Conservation (phyloP, 176 grass and related monocot genomes). For the Triticum monococcum region DNA sequence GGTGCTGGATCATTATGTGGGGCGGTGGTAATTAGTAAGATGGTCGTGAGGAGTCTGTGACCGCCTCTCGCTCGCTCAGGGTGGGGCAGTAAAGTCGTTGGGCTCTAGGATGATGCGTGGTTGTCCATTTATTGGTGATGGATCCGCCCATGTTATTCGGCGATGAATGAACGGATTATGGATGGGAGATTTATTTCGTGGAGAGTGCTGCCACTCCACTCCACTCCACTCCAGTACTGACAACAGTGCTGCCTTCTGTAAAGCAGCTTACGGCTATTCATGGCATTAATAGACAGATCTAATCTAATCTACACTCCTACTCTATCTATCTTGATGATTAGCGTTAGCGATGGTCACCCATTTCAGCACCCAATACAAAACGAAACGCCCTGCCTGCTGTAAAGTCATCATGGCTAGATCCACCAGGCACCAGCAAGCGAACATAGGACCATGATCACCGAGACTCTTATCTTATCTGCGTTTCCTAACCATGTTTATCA, state of each 20-base stretch:
- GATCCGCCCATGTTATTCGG: not conserved
- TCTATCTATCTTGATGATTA: conserved; percentile 2
- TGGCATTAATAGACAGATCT: conserved; percentile 13
- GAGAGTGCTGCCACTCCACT: not conserved
- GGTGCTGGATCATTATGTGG: conserved; percentile 14
- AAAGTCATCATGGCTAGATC: conserved; percentile 35
- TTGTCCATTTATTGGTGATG: not conserved
- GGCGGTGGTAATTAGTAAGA: conserved; percentile 13
- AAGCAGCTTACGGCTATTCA: conserved; percentile 29
- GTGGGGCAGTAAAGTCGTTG: not conserved
- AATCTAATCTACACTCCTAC: not conserved
- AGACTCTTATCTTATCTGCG: not conserved
- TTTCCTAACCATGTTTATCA: not conserved
- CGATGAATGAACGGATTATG: not conserved
- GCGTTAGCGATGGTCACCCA: not conserved
- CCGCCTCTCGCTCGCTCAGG: not conserved
- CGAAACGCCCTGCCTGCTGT: not conserved
- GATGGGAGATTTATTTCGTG: not conserved
- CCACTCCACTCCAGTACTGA: not conserved
- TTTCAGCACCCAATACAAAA: conserved; percentile 12
- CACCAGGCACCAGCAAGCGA: conserved; percentile 47
- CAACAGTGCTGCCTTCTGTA: conserved; percentile 23
- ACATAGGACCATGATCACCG: conserved; percentile 24
- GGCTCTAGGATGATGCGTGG: not conserved
- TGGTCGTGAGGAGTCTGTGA: not conserved